Evolutionary conservation across 257 asterid genomes (phyloP).

Genomic region (Solanum chaucha): DNA sequence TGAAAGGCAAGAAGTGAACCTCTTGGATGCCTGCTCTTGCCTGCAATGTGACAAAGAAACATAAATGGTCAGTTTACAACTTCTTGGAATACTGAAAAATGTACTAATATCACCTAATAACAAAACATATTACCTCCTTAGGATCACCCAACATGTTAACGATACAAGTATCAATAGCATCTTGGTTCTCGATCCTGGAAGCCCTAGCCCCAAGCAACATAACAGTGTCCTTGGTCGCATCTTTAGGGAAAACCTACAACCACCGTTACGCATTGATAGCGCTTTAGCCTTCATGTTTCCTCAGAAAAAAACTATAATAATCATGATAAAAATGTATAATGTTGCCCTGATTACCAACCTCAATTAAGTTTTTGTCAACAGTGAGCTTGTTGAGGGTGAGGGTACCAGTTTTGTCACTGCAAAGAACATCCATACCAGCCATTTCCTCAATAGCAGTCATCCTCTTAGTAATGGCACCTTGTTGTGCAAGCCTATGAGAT

Average conservation of each 20-base stretch:
- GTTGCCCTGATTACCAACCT: slow-evolving; percentile 16
- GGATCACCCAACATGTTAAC: slow-evolving; percentile 73
- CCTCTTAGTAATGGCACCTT: slow-evolving; percentile 96
- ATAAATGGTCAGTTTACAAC: neutral
- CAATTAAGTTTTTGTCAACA: slow-evolving; percentile 58
- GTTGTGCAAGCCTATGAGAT: slow-evolving; percentile 76
- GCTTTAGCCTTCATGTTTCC: neutral
- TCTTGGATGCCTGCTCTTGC: slow-evolving; percentile 76
- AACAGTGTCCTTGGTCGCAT: slow-evolving; percentile 38
- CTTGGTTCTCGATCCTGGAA: slow-evolving; percentile 78
- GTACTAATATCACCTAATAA: neutral
- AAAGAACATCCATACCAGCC: slow-evolving; percentile 95
- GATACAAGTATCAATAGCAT: slow-evolving; percentile 83
- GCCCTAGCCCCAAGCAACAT: slow-evolving; percentile 67
- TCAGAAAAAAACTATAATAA: neutral
- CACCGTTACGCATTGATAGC: neutral
- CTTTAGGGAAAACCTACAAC: slow-evolving; percentile 33
- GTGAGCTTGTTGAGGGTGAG: slow-evolving; percentile 90
- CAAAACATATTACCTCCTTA: slow-evolving; percentile 35
- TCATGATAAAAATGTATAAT: neutral
- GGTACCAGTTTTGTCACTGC: slow-evolving; percentile 93
- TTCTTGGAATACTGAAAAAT: neutral
- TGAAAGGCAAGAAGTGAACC: slow-evolving; percentile 85
- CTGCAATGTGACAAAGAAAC: slow-evolving; percentile 12
- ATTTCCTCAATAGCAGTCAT: slow-evolving; percentile 98